phyloP scores from a whole-genome alignment of 441 rosid species.

The Theobroma grandiflorum region DNA sequence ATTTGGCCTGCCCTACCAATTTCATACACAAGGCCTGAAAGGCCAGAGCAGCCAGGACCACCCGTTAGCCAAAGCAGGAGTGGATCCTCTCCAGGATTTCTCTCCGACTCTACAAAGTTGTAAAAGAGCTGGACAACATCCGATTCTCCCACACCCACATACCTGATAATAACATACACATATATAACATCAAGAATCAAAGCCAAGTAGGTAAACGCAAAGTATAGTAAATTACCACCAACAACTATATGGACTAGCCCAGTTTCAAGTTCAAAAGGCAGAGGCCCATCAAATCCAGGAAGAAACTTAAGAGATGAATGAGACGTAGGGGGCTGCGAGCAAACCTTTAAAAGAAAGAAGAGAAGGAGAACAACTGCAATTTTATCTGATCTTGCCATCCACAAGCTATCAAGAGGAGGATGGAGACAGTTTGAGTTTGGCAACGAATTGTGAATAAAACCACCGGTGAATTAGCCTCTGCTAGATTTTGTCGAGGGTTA shows the following conservation, averaged over 20 bases:
- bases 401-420: not conserved
- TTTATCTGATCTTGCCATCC: not conserved
- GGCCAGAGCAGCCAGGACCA: slow-evolving; percentile 76
- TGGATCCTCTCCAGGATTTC: slow-evolving; percentile 55
- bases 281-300: slow-evolving; percentile 72
- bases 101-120: slow-evolving; percentile 69
- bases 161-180: slow-evolving; percentile 39
- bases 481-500: not conserved
- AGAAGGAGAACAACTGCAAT: not conserved
- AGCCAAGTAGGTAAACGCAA: not conserved
- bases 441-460: not conserved
- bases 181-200: not conserved
- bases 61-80: slow-evolving; percentile 85
- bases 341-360: slow-evolving; percentile 27
- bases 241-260: slow-evolving; percentile 28
- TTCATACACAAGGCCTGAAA: slow-evolving; percentile 58
- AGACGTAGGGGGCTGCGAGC: slow-evolving; percentile 20
- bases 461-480: not conserved
- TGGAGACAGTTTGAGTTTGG: not conserved
- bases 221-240: not conserved
- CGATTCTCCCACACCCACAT: slow-evolving; percentile 64
- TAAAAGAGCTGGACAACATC: slow-evolving; percentile 67
- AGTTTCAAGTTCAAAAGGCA: slow-evolving; percentile 79
- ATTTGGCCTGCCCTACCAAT: slow-evolving; percentile 50
- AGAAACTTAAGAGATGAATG: slow-evolving; percentile 50